These are phyloP conservation scores for Garcia nutans DNA, from an alignment of 345 rosid species.

Conservation along the genomic window DNA sequence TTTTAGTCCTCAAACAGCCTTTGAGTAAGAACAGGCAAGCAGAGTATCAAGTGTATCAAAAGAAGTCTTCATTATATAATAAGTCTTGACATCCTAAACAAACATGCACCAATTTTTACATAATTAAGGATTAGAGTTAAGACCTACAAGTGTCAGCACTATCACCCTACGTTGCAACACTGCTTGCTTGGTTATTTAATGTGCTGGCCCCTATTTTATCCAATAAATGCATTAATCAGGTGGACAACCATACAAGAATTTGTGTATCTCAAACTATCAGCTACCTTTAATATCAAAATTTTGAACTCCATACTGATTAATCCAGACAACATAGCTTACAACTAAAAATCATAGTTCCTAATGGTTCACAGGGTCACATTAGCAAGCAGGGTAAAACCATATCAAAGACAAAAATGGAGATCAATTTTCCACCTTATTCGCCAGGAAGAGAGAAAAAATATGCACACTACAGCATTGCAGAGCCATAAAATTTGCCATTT, in stretches of 20 bases:
- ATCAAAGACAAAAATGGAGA: not conserved
- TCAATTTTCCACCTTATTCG: not conserved
- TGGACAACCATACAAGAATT: not conserved
- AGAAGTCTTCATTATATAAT: not conserved
- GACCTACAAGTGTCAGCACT: not conserved
- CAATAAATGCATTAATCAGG: not conserved
- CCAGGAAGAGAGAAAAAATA: not conserved
- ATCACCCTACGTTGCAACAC: not conserved
- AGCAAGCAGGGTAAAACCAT: not conserved
- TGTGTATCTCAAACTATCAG: not conserved
- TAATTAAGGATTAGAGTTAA: not conserved
- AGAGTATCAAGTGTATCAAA: not conserved
- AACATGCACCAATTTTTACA: not conserved
- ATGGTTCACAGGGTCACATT: not conserved
- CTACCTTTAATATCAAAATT: not conserved
- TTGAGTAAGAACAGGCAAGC: not conserved
- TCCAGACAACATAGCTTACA: not conserved
- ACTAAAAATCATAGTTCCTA: not conserved
- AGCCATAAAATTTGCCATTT: not conserved
- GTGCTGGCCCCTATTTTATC: not conserved
- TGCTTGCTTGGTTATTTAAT: not conserved
- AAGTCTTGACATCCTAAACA: not conserved
- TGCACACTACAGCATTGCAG: not conserved
- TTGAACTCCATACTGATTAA: not conserved
- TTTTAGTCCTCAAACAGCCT: not conserved